Conservation (phyloP, 495 filamentous ascomycete species). For the Glarea lozoyensis region DNA sequence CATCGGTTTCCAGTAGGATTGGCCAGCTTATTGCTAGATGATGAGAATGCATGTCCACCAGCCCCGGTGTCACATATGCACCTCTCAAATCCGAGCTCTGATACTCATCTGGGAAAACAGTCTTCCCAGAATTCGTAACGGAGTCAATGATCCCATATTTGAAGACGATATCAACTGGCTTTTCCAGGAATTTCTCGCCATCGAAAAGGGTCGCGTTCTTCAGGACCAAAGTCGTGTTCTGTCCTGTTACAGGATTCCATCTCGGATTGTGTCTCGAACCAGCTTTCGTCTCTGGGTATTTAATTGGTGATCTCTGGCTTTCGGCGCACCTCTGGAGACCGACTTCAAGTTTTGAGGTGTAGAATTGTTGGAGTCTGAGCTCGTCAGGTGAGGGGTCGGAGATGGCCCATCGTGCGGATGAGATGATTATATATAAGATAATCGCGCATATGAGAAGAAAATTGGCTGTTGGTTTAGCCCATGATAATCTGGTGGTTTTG, state of each 20-base stretch:
- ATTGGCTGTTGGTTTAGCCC: no score
- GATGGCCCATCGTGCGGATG: no score
- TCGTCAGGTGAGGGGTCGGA: constrained; percentile 6
- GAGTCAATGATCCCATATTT: constrained; percentile 39
- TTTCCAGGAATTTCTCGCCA: constrained; percentile 36
- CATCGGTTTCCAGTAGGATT: constrained; percentile 29
- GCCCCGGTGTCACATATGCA: constrained; percentile 49
- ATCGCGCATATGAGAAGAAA: no score
- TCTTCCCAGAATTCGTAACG: constrained; percentile 25
- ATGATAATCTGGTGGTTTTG: no score
- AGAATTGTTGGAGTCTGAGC: constrained; percentile 6
- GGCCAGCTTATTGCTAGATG: constrained; percentile 37
- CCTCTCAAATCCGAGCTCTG: constrained; percentile 50
- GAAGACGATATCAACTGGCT: constrained; percentile 37
- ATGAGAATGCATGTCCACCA: constrained; percentile 63
- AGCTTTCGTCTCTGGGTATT: constrained; percentile 11
- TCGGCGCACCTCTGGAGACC: constrained; percentile 12
- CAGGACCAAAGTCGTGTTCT: constrained; percentile 29
- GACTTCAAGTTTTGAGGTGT: constrained; percentile 8
- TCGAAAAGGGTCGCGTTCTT: constrained; percentile 44
- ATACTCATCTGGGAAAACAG: neutral
- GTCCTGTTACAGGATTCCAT: constrained; percentile 17
- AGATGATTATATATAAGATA: no score
- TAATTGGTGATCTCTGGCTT: constrained; percentile 7
- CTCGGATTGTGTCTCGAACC: constrained; percentile 14